These are phyloP conservation scores for Arabidopsis lyrata DNA, from an alignment of 441 rosid genomes.

Conservation along the genomic window DNA sequence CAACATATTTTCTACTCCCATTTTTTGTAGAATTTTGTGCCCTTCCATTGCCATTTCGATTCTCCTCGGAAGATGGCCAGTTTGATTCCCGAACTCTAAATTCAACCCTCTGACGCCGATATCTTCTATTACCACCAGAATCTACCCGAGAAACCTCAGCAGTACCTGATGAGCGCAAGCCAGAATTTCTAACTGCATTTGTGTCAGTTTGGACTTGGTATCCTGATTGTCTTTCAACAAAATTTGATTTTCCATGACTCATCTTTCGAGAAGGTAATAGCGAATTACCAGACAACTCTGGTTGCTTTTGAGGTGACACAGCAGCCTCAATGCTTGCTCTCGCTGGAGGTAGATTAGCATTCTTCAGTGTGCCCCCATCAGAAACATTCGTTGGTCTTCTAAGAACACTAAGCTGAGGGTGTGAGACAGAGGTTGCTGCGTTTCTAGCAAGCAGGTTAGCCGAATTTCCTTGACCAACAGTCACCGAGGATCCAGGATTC, in stretches of 20 bases:
- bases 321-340: constrained; percentile 48
- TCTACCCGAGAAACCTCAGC: constrained; percentile 65
- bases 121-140: constrained; percentile 66
- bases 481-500: constrained; percentile 53
- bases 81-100: constrained; percentile 77
- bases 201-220: constrained; percentile 50
- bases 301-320: constrained; percentile 51
- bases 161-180: constrained; percentile 55
- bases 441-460: constrained; percentile 44
- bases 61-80: constrained; percentile 57
- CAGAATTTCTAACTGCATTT: constrained; percentile 58
- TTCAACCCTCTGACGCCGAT: constrained; percentile 68
- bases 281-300: constrained; percentile 51
- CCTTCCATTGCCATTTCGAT: constrained; percentile 58
- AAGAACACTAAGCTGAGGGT: constrained; percentile 55
- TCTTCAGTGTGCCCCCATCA: constrained; percentile 52
- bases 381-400: constrained; percentile 58
- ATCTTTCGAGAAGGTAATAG: constrained; percentile 47
- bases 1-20: constrained; percentile 57
- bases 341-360: constrained; percentile 48
- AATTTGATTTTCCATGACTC: constrained; percentile 50
- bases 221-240: constrained; percentile 54
- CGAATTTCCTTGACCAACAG: constrained; percentile 50
- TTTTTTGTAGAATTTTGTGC: constrained; percentile 52
- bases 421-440: constrained; percentile 51